phyloP scores from a whole-genome alignment of 176 grass and related monocot species.

The Oryza punctata region DNA sequence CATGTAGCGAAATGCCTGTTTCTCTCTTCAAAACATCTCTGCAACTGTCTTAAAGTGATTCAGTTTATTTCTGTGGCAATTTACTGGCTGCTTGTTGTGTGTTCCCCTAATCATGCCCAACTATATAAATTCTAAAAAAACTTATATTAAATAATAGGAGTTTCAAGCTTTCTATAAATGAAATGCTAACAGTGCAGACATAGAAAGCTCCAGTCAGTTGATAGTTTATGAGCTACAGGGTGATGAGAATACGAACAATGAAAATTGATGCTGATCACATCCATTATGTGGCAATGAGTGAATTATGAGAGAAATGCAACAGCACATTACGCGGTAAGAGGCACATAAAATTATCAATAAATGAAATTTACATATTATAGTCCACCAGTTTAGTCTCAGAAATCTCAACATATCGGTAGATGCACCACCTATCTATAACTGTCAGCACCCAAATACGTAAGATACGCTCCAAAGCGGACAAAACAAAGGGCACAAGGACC shows the following conservation, averaged over 20 bases:
- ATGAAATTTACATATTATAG: background rate
- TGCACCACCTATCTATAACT: conserved; percentile 3
- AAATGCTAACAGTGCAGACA: background rate
- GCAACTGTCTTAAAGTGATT: background rate
- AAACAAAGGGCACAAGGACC: background rate
- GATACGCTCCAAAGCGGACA: background rate
- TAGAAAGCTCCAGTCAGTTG: background rate
- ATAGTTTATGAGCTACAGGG: background rate
- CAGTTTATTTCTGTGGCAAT: background rate
- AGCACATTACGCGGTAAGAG: background rate
- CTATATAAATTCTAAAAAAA: background rate
- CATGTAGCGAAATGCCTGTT: background rate
- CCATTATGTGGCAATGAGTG: background rate
- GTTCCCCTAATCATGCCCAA: background rate
- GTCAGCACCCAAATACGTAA: background rate
- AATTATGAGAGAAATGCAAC: conserved; percentile 11
- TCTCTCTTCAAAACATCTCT: background rate
- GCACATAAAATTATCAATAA: conserved; percentile 9
- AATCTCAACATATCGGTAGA: background rate
- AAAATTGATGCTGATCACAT: background rate
- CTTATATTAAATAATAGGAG: background rate
- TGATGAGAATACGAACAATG: background rate
- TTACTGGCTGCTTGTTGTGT: background rate
- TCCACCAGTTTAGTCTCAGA: background rate
- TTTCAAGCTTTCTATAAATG: background rate